Evolutionary conservation across 1,139 yeast species (phyloP), one percentile per base, ranked within the genome.

Genomic region (Lodderomyces pseudojiufengensis): DNA sequence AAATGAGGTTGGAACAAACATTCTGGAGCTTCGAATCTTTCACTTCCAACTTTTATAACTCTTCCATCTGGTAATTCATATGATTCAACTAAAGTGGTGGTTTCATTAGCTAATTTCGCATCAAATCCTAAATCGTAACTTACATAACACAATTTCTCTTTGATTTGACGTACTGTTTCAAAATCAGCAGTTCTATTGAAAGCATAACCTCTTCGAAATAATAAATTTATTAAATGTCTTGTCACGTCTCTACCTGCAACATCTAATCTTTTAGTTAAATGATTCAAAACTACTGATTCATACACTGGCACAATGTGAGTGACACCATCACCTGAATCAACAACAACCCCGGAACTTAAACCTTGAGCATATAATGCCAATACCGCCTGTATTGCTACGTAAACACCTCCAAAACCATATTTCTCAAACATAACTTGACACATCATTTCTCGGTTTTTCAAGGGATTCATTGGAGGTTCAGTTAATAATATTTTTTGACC

Each of bases 181-280:
- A 92, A 92, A 66, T 92, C 98, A 9, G 98, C 98, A 29, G 96
- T 90, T 69, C 98, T 80, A 69, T 92, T 94, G 65, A 92, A 90
- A 5, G 97, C 97, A 61, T 92, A 94, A 35, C 98, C 98, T 52
- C 97, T 81, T 61, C 97, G 87, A 44, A 94, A 78, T 51, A 92
- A 70, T 51, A 92, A 73, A 51, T 83, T 92, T 61, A 92, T 90
- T 63, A 92, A 73, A 60, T 92, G 88, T 56, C 97, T 79, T 14
- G 98, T 92, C 34, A 94, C 97, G 54, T 92, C 98, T 61, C 99
- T 80, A 49, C 98, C 98, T 2, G 98, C 99, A 43, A 92, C 95
- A 59, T 94, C 97, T 52, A 92, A 72, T 59, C 98, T 80, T 54
- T 82, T 79, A 7, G 97, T 92, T 53, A 88, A 73, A 60, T 94